Evolutionary conservation across 169 alveolate species (phyloP), one percentile per base, ranked within the genome.

Genomic region (Eimeria maxima): DNA sequence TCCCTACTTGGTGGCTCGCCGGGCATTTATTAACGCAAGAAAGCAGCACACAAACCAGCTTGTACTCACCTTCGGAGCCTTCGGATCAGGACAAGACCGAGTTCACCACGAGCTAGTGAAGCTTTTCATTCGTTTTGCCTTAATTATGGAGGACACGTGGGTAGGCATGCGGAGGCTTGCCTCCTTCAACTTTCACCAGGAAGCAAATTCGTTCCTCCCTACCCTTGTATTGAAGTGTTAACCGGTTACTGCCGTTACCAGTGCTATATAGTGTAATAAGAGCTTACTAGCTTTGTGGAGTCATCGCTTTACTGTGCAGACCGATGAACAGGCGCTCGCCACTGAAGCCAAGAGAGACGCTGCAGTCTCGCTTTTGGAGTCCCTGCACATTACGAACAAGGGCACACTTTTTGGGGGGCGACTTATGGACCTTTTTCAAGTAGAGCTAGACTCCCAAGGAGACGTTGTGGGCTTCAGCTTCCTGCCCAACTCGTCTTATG

Each of bases 1-100:
- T 78, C 96, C 96, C 5, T 92, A 76, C 81, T 80, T 92, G 83
- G 69, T 92, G 16, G 96, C 96, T 24, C 63, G 96, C 24, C 81
- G 92, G 47, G 96, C 96, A 3, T 55, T 92, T 11, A 55, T 55
- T 11, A 92, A 92, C 42, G 96, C 89, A 11, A 76, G 67, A 67
- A 47, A 38, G 60, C 88, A 92, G 63, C 81, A 76, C 60, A 29
- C 86, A 33, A 92, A 92, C 63, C 96, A 92, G 86, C 89, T 92
- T n/a, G 78, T 92, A 4, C 92, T 92, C 63, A 92, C 96, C 44
- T 92, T 92, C 50, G 96, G 96, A 4, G 69, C 88, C 55, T 76
- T 63, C 29, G 87, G 69, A 16, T 63, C 87, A 8, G 81, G 81
- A 10, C 96, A 92, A 60, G 92, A 92, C 45, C 80, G 89, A 16